Evolutionary conservation across 495 filamentous ascomycete species (phyloP).

Genomic region (Penicillium desertorum): DNA sequence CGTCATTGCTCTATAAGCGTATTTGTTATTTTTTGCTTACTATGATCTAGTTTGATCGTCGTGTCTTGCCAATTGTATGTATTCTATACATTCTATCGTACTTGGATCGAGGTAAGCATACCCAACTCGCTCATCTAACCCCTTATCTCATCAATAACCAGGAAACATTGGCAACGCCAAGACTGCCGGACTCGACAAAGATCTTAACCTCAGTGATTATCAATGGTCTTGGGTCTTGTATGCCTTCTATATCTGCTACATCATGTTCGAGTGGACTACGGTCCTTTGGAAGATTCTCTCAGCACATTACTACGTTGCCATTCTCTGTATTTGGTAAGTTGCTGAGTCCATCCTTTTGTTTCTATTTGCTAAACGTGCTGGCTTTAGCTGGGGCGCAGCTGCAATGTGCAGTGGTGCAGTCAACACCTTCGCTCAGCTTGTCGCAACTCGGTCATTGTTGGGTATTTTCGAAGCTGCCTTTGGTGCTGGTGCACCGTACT

Average conservation of each 20-base stretch:
- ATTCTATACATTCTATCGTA: slow-evolving; percentile 33
- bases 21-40: background rate
- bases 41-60: slow-evolving; percentile 23
- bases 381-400: slow-evolving; percentile 44
- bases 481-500: slow-evolving; percentile 7
- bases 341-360: too few species aligned
- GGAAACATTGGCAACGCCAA: slow-evolving; percentile 60
- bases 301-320: slow-evolving; percentile 41
- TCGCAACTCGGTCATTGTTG: slow-evolving; percentile 58
- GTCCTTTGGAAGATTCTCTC: slow-evolving; percentile 58
- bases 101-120: slow-evolving; percentile 22
- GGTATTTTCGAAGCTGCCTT: slow-evolving; percentile 51
- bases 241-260: slow-evolving; percentile 59
- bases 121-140: background rate
- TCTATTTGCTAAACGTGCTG: background rate
- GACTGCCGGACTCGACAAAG: slow-evolving; percentile 53
- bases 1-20: too few species aligned
- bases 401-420: slow-evolving; percentile 55
- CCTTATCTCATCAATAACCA: slow-evolving; percentile 7
- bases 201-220: slow-evolving; percentile 45
- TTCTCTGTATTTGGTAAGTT: slow-evolving; percentile 36
- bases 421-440: slow-evolving; percentile 53
- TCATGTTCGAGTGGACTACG: slow-evolving; percentile 33
- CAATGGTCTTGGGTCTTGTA: slow-evolving; percentile 66
- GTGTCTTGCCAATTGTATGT: slow-evolving; percentile 31